These are phyloP conservation scores for Nicotiana obtusifolia DNA, from an alignment of 257 asterid genomes.

Conservation along the genomic window DNA sequence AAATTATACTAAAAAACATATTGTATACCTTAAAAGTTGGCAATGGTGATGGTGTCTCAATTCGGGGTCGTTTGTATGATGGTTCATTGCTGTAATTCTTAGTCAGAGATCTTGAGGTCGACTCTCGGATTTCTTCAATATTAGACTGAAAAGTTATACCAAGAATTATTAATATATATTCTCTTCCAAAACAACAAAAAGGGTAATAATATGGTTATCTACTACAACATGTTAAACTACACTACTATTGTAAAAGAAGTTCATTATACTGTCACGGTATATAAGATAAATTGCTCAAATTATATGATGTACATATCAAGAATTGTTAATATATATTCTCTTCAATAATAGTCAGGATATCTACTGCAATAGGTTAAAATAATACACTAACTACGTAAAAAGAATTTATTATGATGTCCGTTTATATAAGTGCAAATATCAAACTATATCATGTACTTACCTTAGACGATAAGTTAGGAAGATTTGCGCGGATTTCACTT, in stretches of 20 bases:
- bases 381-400: neutral
- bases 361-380: neutral
- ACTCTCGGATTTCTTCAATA: conserved; percentile 20
- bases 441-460: conserved; percentile 18
- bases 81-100: conserved; percentile 37
- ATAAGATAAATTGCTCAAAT: conserved; percentile 3
- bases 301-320: conserved; percentile 21
- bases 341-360: neutral
- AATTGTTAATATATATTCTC: neutral
- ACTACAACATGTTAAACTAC: neutral
- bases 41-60: conserved; percentile 65
- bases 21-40: conserved; percentile 64
- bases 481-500: too few relatives aligned
- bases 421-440: conserved; percentile 9
- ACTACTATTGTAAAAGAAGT: neutral
- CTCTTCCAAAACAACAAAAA: neutral
- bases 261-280: conserved; percentile 21
- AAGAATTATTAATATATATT: neutral
- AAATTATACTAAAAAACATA: too few relatives aligned
- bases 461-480: conserved; percentile 22
- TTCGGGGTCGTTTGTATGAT: conserved; percentile 43
- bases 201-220: neutral
- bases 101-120: conserved; percentile 9
- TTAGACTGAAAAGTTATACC: conserved; percentile 21
- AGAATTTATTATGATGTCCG: neutral